Evolutionary conservation across 208 protist species (phyloP), one percentile per base, ranked within the genome.

Genomic region (Acanthamoeba lugdunensis): DNA sequence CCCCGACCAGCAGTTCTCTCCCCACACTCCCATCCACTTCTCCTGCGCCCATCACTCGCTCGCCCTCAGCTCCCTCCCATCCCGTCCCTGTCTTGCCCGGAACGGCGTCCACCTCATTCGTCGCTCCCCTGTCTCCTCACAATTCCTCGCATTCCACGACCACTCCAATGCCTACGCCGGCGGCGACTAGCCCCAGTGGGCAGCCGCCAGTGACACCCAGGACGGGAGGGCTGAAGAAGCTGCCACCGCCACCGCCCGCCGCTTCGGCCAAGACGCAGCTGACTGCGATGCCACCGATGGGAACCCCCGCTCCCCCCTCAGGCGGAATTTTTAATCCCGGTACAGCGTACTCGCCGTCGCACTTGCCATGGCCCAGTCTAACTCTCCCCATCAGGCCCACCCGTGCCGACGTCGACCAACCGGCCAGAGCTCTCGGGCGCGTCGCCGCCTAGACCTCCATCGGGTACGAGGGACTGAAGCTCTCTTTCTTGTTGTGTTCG

Each of bases 371-470:
- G 45, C 45, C 45, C 45, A 50, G 45, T 50, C 45, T 50, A 50
- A 50, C 45, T 48, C 11, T 14, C 11, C 45, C 45, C 45, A 50
- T 50, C 45, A 50, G 71, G 71, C 77, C 77, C 77, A 18, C 77
- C 77, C 0, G 77, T 85, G 5, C 77, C 77, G 9, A 85, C 77
- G 28, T 85, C 77, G 25, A 41, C 45, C 45, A 85, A 58, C 14
- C 77, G 77, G 58, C 77, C 77, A 58, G 77, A 85, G 45, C 77
- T 85, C n/a, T 67, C 61, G 23, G 61, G 56, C 56, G 14, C 11
- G 14, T 21, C n/a, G 4, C 28, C 73, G 21, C 73, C 37, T 23
- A 37, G 73, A 16, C 73, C 73, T 2, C 73, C 73, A 7, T 82
- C 73, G 23, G 73, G 73, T 82, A 71, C 7, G 23, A 37, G 65